Percentiles rank a stretch among this genome's conserved stretches.
These are phyloP conservation scores for Gossypium aridum DNA, from an alignment of 441 rosid species.

Conservation along the genomic window DNA sequence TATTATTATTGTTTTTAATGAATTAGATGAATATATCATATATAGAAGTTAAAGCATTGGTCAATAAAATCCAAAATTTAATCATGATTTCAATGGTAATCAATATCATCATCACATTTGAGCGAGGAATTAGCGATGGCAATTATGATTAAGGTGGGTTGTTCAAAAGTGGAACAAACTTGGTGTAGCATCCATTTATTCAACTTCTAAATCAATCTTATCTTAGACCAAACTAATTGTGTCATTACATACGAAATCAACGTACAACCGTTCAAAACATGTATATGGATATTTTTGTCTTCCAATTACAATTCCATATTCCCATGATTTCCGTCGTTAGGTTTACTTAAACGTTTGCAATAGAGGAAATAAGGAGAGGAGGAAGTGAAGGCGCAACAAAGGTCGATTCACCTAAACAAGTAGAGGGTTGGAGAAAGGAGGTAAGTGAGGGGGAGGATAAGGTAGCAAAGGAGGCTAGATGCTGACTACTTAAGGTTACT, in stretches of 20 bases:
- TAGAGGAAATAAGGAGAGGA: too few species aligned
- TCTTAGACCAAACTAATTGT: neutral
- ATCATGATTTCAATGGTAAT: neutral
- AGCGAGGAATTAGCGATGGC: too few species aligned
- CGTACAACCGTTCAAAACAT: too few species aligned
- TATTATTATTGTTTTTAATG: neutral
- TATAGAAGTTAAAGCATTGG: neutral
- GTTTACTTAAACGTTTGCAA: too few species aligned
- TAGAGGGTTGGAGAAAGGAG: too few species aligned
- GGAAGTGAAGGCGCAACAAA: too few species aligned
- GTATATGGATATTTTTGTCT: neutral
- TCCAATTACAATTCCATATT: neutral
- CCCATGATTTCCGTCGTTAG: too few species aligned
- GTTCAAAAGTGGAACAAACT: neutral
- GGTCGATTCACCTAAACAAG: too few species aligned
- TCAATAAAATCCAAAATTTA: neutral
- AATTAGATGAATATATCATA: neutral
- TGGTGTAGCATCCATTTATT: neutral
- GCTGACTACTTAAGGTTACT: too few species aligned
- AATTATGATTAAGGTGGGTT: neutral
- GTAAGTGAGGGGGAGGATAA: too few species aligned
- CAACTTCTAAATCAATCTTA: neutral
- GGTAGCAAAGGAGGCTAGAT: too few species aligned
- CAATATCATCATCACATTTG: neutral
- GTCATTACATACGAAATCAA: neutral